Percentiles rank a stretch among this genome's conserved stretches.
Conservation (phyloP, 2,329 filamentous ascomycete species). For the Microcyclosporella mali region DNA sequence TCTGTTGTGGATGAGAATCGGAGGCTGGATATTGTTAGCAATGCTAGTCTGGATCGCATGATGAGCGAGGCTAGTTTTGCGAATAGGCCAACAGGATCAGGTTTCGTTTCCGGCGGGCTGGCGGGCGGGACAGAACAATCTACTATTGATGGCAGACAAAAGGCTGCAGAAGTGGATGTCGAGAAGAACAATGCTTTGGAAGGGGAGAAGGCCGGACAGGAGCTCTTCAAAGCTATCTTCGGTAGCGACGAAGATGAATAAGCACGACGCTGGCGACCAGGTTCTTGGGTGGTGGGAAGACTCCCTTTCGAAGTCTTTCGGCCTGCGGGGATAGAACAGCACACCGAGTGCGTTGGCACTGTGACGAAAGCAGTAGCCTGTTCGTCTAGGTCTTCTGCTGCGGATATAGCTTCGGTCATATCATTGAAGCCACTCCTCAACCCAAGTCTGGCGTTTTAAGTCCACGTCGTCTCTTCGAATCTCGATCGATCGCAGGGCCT, state of each 20-base stretch:
- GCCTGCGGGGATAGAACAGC: too few species aligned
- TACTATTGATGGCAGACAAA: conserved; percentile 10
- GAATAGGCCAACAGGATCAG: conserved; percentile 1
- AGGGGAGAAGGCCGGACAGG: conserved; percentile 65
- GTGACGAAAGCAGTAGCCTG: too few species aligned
- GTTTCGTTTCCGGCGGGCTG: conserved; percentile 13
- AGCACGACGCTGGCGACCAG: too few species aligned
- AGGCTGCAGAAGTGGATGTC: conserved; percentile 51
- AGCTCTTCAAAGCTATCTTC: conserved; percentile 88
- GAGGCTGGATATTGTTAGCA: conserved; percentile 49
- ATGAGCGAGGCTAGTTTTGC: conserved; percentile 40
- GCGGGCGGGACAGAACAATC: conserved; percentile 10
- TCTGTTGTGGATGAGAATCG: conserved; percentile 43
- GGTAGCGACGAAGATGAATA: conserved; percentile 53
- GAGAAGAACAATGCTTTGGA: conserved; percentile 75
- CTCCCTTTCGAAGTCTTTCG: too few species aligned
- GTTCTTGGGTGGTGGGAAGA: too few species aligned
- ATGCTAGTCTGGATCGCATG: conserved; percentile 51
- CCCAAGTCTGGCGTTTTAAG: too few species aligned
- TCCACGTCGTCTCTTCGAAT: too few species aligned
- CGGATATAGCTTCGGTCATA: too few species aligned
- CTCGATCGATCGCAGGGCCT: too few species aligned
- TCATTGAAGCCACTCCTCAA: too few species aligned
- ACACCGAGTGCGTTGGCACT: too few species aligned
- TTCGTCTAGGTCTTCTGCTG: too few species aligned